These are phyloP conservation scores for Citrus maxima DNA, from an alignment of 345 rosid species.

Conservation along the genomic window DNA sequence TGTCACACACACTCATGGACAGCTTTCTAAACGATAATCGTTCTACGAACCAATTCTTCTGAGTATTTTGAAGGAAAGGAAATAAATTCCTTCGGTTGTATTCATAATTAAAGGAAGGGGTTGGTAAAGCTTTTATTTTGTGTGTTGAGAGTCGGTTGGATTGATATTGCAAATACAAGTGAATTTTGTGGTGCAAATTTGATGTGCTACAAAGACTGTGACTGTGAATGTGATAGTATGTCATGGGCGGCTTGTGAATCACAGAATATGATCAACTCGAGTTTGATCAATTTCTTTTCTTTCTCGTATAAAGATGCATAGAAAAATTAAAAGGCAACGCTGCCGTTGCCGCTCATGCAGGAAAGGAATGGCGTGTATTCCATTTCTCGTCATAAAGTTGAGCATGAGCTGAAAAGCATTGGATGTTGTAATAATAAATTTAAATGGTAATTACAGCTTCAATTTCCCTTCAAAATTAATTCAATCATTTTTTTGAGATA, in stretches of 20 bases:
- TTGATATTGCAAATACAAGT: neutral
- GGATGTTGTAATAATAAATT: neutral
- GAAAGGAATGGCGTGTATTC: conserved; percentile 22
- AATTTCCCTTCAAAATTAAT: neutral
- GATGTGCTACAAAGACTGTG: conserved; percentile 1
- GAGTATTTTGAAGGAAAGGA: neutral
- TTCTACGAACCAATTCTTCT: neutral
- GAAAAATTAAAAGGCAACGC: neutral
- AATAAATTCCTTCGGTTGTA: neutral
- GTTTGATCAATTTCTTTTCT: neutral
- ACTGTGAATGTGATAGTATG: neutral
- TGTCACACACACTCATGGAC: neutral
- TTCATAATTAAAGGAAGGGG: neutral
- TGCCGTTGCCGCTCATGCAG: conserved; percentile 6
- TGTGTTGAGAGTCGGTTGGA: conserved; percentile 5
- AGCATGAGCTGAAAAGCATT: neutral
- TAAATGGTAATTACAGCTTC: neutral
- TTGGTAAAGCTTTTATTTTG: conserved; percentile 5
- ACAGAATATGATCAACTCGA: conserved; percentile 13
- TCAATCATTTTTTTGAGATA: neutral
- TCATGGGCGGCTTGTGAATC: conserved; percentile 29
- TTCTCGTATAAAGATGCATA: neutral
- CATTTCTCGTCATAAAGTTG: neutral
- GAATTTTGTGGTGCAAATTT: conserved; percentile 25
- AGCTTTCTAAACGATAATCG: conserved; percentile 7